Evolutionary conservation across 2,329 filamentous ascomycete species (phyloP).

Genomic region (Karstenula rhodostoma): DNA sequence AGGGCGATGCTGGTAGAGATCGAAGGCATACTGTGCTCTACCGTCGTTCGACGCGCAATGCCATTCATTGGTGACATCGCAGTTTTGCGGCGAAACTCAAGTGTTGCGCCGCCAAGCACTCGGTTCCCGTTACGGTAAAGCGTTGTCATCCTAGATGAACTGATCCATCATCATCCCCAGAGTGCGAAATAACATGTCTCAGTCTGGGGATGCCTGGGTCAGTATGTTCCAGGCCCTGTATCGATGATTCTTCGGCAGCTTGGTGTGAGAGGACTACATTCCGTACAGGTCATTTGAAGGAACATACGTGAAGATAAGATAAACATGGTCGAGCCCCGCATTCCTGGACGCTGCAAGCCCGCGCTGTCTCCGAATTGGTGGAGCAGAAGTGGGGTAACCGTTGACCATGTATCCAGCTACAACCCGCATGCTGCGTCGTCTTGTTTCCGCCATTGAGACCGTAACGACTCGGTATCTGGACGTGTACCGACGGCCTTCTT

Average conservation of each 20-base stretch:
- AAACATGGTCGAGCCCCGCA: neutral
- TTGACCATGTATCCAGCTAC: neutral
- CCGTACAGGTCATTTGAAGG: no score
- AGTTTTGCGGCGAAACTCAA: neutral
- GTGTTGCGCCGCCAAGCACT: neutral
- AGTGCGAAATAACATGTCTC: neutral
- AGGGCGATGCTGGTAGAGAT: neutral
- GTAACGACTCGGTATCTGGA: conserved; percentile 1
- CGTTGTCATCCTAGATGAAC: neutral
- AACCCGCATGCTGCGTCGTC: neutral
- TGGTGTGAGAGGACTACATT: no score
- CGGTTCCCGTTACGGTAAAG: neutral
- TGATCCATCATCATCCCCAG: neutral
- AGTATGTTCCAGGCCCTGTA: neutral
- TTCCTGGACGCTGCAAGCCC: neutral
- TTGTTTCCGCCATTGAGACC: neutral
- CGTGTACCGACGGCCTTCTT: conserved; percentile 9
- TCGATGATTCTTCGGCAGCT: neutral
- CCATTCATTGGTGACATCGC: neutral
- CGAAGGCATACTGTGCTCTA: neutral
- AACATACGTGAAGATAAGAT: neutral
- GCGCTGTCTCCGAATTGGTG: conserved; percentile 1
- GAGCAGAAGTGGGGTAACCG: neutral
- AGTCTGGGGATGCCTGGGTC: neutral
- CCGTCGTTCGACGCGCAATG: neutral